Conservation (phyloP, 192 early-diverging fungal species). For the Spinellus fusiger region DNA sequence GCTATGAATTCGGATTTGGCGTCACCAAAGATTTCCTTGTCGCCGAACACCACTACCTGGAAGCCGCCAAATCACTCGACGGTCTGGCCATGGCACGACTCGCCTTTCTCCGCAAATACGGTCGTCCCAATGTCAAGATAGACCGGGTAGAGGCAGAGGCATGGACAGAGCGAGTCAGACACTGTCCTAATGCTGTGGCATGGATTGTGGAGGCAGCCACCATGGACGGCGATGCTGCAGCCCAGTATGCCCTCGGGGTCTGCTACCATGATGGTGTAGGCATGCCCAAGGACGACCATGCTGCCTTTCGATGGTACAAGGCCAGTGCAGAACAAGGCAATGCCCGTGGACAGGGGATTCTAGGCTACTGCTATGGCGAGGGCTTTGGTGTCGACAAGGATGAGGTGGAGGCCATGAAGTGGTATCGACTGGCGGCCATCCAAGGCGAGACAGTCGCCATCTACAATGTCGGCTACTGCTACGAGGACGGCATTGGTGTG, state of each 20-base stretch:
- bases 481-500: slow-evolving; percentile 54
- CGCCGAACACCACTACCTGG: slow-evolving; percentile 62
- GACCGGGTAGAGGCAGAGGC: slow-evolving; percentile 73
- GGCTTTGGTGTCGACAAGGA: slow-evolving; percentile 63
- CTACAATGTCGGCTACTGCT: slow-evolving; percentile 53
- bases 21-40: slow-evolving; percentile 49
- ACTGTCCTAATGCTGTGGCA: slow-evolving; percentile 38
- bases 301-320: slow-evolving; percentile 68
- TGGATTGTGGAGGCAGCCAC: slow-evolving; percentile 64
- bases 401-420: slow-evolving; percentile 55
- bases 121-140: slow-evolving; percentile 71
- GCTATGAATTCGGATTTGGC: slow-evolving; percentile 83
- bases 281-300: slow-evolving; percentile 50
- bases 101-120: slow-evolving; percentile 74
- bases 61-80: slow-evolving; percentile 53
- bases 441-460: slow-evolving; percentile 49
- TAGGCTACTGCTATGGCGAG: slow-evolving; percentile 78
- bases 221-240: slow-evolving; percentile 39
- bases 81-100: slow-evolving; percentile 65
- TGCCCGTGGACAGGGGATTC: slow-evolving; percentile 55
- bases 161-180: slow-evolving; percentile 45
- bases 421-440: slow-evolving; percentile 49
- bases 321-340: slow-evolving; percentile 53
- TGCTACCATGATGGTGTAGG: slow-evolving; percentile 80
- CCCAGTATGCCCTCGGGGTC: slow-evolving; percentile 63